A percentile compares a stretch with the other conserved stretches of the same genome.
Evolutionary conservation across 106 monocot genomes (phyloP).

Genomic region (Hemerocallis citrina): DNA sequence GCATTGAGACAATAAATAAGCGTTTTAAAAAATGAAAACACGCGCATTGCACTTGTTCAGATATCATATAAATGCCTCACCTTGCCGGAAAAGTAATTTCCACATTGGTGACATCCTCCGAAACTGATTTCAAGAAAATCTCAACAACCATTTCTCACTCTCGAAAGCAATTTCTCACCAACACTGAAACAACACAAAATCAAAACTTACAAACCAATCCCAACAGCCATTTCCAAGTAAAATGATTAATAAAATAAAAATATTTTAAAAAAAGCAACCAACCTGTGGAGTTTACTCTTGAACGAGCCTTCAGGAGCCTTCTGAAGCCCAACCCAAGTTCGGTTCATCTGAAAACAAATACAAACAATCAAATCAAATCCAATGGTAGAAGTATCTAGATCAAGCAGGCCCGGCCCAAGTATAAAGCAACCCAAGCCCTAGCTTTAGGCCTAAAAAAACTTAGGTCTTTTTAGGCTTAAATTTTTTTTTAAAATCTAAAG

Average conservation of each 20-base stretch:
- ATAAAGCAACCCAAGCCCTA: too few relatives aligned
- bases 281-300: constrained; percentile 79
- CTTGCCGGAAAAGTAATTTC: constrained; percentile 75
- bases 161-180: constrained; percentile 68
- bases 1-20: too few relatives aligned
- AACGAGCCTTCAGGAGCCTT: constrained; percentile 66
- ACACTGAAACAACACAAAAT: too few relatives aligned
- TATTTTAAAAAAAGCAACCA: not conserved
- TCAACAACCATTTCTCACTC: constrained; percentile 82
- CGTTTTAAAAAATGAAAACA: too few relatives aligned
- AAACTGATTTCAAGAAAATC: constrained; percentile 72
- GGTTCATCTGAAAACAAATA: constrained; percentile 78
- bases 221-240: not conserved
- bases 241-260: not conserved
- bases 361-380: constrained; percentile 1
- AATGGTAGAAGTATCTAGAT: too few relatives aligned
- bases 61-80: constrained; percentile 20
- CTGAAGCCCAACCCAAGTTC: constrained; percentile 59
- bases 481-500: too few relatives aligned
- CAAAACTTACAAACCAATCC: constrained; percentile 4
- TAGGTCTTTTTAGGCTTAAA: too few relatives aligned
- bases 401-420: too few relatives aligned
- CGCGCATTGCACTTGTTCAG: too few relatives aligned
- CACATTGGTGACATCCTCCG: constrained; percentile 69
- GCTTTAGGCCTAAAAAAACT: too few relatives aligned